Evolutionary conservation across 2,329 filamentous ascomycete species (phyloP).

Genomic region (Aspergillus brasiliensis): DNA sequence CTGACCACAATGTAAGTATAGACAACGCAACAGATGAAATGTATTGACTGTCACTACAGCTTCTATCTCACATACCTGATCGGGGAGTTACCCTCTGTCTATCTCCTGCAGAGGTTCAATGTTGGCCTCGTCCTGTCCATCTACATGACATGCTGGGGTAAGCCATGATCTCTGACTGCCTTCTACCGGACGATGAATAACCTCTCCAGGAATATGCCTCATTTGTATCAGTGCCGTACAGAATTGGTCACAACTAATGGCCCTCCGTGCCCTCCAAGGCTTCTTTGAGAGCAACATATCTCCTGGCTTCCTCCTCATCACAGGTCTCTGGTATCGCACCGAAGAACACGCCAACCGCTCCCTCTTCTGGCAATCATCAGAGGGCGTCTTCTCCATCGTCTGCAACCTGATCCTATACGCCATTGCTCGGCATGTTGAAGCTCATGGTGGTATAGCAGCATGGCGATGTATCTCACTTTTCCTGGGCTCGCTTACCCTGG

Average conservation of each 20-base stretch:
- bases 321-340: background rate
- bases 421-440: background rate
- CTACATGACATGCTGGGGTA: background rate
- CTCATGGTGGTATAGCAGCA: background rate
- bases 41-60: background rate
- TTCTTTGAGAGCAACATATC: conserved; percentile 1
- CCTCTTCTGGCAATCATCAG: background rate
- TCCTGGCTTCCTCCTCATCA: conserved; percentile 1
- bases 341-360: background rate
- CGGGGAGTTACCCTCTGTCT: background rate
- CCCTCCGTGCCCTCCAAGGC: background rate
- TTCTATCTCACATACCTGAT: background rate
- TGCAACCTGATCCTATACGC: background rate
- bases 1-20: background rate
- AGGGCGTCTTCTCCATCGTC: background rate
- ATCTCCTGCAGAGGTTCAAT: background rate
- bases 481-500: background rate
- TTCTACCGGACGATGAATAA: background rate
- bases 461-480: conserved; percentile 6
- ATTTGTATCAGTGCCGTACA: background rate
- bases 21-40: too few species aligned
- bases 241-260: background rate
- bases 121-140: background rate
- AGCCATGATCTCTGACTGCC: background rate
- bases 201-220: background rate